Percentiles rank a stretch among this genome's conserved stretches.
These are phyloP conservation scores for Lecanicillium sp. DNA, from an alignment of 2,329 filamentous ascomycete species.

Conservation along the genomic window DNA sequence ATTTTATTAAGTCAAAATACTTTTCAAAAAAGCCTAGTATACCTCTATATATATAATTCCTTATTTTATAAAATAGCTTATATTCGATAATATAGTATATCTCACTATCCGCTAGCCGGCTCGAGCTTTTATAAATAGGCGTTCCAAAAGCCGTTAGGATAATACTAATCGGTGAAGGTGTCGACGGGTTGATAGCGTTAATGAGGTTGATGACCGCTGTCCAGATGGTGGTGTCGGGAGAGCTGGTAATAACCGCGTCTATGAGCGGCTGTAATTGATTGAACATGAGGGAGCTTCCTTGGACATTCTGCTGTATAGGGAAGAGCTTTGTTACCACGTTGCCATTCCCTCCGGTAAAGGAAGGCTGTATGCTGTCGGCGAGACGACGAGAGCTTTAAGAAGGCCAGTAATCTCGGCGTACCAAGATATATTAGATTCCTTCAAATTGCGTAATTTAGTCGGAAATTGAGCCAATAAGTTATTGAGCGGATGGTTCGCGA, in stretches of 20 bases:
- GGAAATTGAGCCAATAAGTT: slow-evolving; percentile 2
- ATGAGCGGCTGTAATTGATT: slow-evolving; percentile 2
- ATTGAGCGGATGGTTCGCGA: slow-evolving; percentile 7
- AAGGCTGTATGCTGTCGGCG: slow-evolving; percentile 6
- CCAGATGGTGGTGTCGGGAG: slow-evolving; percentile 6
- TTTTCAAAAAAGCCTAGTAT: slow-evolving; percentile 8
- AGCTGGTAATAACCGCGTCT: background rate
- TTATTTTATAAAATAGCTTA: slow-evolving; percentile 7
- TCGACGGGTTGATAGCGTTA: slow-evolving; percentile 2
- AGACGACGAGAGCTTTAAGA: slow-evolving; percentile 2
- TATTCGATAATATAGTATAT: slow-evolving; percentile 4
- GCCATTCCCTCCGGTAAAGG: slow-evolving; percentile 2
- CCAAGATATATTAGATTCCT: background rate
- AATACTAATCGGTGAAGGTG: slow-evolving; percentile 3
- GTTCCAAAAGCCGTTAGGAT: slow-evolving; percentile 5
- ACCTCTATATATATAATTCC: slow-evolving; percentile 4
- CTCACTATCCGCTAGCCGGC: slow-evolving; percentile 7
- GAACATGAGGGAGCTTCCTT: background rate
- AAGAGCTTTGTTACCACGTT: slow-evolving; percentile 2
- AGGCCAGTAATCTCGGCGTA: slow-evolving; percentile 1
- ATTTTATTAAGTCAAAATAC: slow-evolving; percentile 5
- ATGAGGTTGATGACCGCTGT: slow-evolving; percentile 6
- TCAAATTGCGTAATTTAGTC: slow-evolving; percentile 1
- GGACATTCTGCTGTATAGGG: slow-evolving; percentile 4
- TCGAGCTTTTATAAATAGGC: slow-evolving; percentile 7